Percentiles rank a stretch among this genome's conserved stretches.
These are phyloP conservation scores for Medakamo hakoo DNA, from an alignment of 139 green algal genomes.

Conservation along the genomic window DNA sequence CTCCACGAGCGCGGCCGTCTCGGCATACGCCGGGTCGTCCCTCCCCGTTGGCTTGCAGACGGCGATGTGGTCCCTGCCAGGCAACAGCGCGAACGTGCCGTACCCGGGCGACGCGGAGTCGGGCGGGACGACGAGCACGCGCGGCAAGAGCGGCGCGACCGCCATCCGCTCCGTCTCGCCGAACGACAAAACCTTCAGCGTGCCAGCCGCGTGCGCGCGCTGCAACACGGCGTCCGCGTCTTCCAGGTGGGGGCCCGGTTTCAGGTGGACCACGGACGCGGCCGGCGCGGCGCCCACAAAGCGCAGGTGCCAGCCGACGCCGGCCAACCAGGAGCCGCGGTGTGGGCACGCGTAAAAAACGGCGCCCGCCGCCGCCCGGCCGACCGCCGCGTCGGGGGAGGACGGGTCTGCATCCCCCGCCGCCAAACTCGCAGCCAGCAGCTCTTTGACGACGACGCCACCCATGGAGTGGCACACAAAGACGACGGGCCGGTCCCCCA, in stretches of 20 bases:
- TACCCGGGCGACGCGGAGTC: constrained; percentile 53
- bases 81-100: constrained; percentile 41
- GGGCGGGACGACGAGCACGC: constrained; percentile 42
- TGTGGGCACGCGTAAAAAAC: constrained; percentile 71
- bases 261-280: constrained; percentile 38
- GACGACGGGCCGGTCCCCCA: constrained; percentile 58
- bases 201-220: constrained; percentile 16
- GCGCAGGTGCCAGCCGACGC: constrained; percentile 58
- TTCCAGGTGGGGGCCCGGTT: constrained; percentile 43
- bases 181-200: constrained; percentile 34
- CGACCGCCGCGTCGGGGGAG: constrained; percentile 14
- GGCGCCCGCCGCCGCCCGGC: constrained; percentile 25
- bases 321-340: constrained; percentile 49
- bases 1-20: not conserved
- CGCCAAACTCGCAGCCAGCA: constrained; percentile 23
- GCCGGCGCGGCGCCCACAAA: constrained; percentile 41
- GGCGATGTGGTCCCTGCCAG: constrained; percentile 49
- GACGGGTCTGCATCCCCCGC: not conserved
- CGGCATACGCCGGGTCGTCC: constrained; percentile 15
- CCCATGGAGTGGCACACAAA: constrained; percentile 78
- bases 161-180: constrained; percentile 39
- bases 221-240: constrained; percentile 37
- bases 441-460: constrained; percentile 71
- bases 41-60: constrained; percentile 44
- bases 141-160: constrained; percentile 30